Conservation (phyloP, 805 yeast species). For the Starmerella riodocensis region DNA sequence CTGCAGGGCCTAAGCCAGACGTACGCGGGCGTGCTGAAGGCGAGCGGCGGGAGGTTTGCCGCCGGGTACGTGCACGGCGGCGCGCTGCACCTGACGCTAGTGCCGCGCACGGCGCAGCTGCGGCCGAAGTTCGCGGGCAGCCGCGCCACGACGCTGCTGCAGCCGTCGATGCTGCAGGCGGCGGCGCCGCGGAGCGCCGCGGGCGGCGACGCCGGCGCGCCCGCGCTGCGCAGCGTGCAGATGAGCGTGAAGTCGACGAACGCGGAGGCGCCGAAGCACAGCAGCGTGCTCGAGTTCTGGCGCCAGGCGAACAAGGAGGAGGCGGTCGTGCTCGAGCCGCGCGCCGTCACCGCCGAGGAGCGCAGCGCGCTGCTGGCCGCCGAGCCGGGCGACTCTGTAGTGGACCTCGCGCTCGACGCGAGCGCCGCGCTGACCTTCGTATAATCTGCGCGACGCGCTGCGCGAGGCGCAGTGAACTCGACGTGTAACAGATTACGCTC, state of each 20-base stretch:
- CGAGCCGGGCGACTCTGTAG: not conserved
- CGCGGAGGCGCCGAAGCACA: constrained; percentile 46
- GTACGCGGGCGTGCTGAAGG: constrained; percentile 51
- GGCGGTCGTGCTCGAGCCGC: constrained; percentile 23
- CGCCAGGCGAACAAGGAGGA: constrained; percentile 52
- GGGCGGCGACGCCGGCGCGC: constrained; percentile 23
- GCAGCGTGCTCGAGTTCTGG: constrained; percentile 57
- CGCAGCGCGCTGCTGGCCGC: not conserved
- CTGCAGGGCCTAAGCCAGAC: constrained; percentile 34
- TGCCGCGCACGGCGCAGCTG: constrained; percentile 58
- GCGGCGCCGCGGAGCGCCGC: not conserved
- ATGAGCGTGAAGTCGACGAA: constrained; percentile 56
- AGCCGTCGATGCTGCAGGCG: constrained; percentile 6
- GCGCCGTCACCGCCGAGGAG: not conserved
- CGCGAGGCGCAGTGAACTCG: too few species aligned
- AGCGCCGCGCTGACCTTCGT: too few species aligned
- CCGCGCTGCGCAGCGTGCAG: constrained; percentile 49
- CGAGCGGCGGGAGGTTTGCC: constrained; percentile 26
- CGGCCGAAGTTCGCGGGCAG: constrained; percentile 61
- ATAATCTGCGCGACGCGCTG: too few species aligned
- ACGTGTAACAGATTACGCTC: too few species aligned
- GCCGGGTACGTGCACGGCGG: constrained; percentile 31
- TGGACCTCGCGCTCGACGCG: too few species aligned
- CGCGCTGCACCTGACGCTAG: constrained; percentile 45
- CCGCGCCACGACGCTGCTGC: constrained; percentile 34